Base-by-base conservation (phyloP, 768 basidiomycete genomes). In the Lactarius pseudohatsudake region DNA sequence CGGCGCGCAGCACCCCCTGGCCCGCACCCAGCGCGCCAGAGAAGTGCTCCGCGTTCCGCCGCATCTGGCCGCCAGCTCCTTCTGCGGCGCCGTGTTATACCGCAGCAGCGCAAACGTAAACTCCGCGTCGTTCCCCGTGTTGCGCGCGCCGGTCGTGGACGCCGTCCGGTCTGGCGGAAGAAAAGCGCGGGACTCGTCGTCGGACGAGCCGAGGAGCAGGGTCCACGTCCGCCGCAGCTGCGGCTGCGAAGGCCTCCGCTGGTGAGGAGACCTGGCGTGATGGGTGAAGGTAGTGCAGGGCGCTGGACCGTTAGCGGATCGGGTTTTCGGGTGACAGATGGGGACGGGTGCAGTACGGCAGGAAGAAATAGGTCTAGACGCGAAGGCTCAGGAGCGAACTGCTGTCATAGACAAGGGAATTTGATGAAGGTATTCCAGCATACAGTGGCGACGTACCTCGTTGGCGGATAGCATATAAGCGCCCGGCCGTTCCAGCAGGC, bases 401-500 rank as follows among this genome's bases (percentile, higher is more conserved):
- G 79, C 84, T 87, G 68, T 34, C 34, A 54, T 11, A 34, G 34
- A 34, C 10, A 47, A 63, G 36, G 3, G 36, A 38, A 38, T 0
- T 58, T 34, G 20, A 54, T 18, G 59, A 15, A 7, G 3, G 34
- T 28, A 11, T 50, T 43, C 38, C 38, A 10, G 38, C 18, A 15
- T 10, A 57, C 36, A 10, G 34, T 53, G 61, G n/a, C 4, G 16
- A 68, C 76, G 30, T n/a, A 90, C 90, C 75, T 84, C 78, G 58
- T 86, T 82, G 1, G 86, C 78, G 3, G 81, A 81, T 47, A 78
- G 77, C 67, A 88, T 77, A 65, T 82, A 79, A 2, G 72, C 72
- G 57, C 91, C 87, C 34, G 89, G 76, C 34, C 79, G 77, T 64
- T 87, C 85, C 6, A 92, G 77, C 32, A 81, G 30, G 32, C 73